These are phyloP conservation scores for Neopestalotiopsis clavispora DNA, from an alignment of 2,329 filamentous ascomycete genomes.

Conservation along the genomic window DNA sequence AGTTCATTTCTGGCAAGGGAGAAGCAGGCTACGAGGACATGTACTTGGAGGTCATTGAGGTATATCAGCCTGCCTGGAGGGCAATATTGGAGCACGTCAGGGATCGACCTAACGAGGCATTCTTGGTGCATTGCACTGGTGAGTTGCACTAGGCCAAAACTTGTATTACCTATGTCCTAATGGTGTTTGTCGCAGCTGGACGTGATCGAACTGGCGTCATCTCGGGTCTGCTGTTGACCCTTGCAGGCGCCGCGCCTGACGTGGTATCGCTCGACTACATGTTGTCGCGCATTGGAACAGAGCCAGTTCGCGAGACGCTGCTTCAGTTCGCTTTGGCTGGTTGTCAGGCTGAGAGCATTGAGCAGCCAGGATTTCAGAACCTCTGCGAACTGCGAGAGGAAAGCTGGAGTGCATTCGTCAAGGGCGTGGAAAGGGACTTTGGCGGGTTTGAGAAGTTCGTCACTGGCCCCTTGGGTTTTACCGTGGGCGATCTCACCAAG, in stretches of 20 bases:
- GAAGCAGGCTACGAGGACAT: conserved; percentile 48
- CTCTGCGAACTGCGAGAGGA: conserved; percentile 47
- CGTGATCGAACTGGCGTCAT: conserved; percentile 60
- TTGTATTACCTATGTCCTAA: not conserved
- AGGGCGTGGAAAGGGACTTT: conserved; percentile 47
- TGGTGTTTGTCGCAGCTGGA: conserved; percentile 43
- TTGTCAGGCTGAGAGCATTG: conserved; percentile 38
- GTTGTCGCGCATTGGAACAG: conserved; percentile 58
- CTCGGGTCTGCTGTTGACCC: conserved; percentile 53
- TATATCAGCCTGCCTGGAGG: conserved; percentile 47
- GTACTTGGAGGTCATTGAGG: conserved; percentile 51
- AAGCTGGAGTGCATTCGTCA: conserved; percentile 52
- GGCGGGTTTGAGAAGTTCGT: conserved; percentile 57
- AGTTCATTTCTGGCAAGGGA: conserved; percentile 51
- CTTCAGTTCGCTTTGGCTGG: conserved; percentile 46
- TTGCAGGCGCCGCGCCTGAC: conserved; percentile 51
- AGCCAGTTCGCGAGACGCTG: conserved; percentile 54
- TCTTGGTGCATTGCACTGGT: conserved; percentile 62
- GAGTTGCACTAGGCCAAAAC: conserved; percentile 22
- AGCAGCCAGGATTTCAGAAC: conserved; percentile 55
- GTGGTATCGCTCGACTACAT: conserved; percentile 54
- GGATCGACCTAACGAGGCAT: conserved; percentile 48
- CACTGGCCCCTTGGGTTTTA: conserved; percentile 49
- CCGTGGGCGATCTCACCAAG: conserved; percentile 46
- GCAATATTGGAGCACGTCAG: conserved; percentile 53